These are phyloP conservation scores for Catharanthus roseus DNA, from an alignment of 257 asterid genomes.

Conservation along the genomic window DNA sequence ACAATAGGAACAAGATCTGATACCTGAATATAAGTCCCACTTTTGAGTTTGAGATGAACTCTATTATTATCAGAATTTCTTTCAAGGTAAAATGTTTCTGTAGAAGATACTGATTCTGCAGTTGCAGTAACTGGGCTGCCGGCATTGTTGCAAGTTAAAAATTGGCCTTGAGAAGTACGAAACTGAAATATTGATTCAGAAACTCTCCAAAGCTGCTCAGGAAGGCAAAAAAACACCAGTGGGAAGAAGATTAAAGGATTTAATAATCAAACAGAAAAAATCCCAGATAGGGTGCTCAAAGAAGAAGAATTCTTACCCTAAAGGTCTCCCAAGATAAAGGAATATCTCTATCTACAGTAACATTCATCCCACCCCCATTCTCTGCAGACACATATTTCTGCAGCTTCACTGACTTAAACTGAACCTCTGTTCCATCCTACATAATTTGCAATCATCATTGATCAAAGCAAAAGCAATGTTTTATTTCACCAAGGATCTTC, in stretches of 20 bases:
- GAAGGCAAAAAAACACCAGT: background rate
- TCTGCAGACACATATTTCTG: slow-evolving; percentile 63
- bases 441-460: slow-evolving; percentile 21
- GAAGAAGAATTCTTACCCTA: slow-evolving; percentile 31
- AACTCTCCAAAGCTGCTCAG: slow-evolving; percentile 69
- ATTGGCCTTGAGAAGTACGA: slow-evolving; percentile 60
- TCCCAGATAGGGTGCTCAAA: background rate
- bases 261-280: background rate
- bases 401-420: slow-evolving; percentile 42
- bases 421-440: slow-evolving; percentile 83
- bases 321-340: slow-evolving; percentile 76
- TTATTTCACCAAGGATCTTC: too few relatives aligned
- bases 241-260: background rate
- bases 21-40: slow-evolving; percentile 69
- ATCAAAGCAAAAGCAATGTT: background rate
- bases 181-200: slow-evolving; percentile 64
- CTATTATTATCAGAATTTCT: slow-evolving; percentile 43
- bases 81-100: slow-evolving; percentile 70
- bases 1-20: background rate
- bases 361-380: slow-evolving; percentile 61
- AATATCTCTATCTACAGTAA: slow-evolving; percentile 53
- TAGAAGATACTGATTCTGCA: slow-evolving; percentile 40
- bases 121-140: slow-evolving; percentile 47
- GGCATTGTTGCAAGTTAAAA: slow-evolving; percentile 51
- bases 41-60: slow-evolving; percentile 53